These are phyloP conservation scores for Claviceps cyperi DNA, from an alignment of 2,329 filamentous ascomycete genomes.

Conservation along the genomic window DNA sequence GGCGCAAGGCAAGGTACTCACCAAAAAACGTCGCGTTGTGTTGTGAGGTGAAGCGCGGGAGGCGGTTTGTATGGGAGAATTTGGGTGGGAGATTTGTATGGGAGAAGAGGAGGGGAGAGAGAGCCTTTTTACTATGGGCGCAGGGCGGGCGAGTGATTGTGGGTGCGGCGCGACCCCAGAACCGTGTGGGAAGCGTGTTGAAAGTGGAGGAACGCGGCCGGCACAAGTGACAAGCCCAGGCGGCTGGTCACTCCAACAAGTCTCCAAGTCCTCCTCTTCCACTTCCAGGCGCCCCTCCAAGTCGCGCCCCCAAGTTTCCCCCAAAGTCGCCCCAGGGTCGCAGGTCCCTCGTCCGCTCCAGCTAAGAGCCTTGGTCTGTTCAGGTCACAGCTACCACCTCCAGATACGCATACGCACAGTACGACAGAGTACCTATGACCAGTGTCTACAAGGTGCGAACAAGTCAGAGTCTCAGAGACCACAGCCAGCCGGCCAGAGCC, in stretches of 20 bases:
- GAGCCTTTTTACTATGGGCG: slow-evolving; percentile 49
- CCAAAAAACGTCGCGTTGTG: slow-evolving; percentile 21
- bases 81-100: slow-evolving; percentile 47
- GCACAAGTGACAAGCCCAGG: background rate
- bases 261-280: background rate
- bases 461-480: background rate
- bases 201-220: slow-evolving; percentile 17
- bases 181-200: slow-evolving; percentile 13
- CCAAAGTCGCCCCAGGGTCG: background rate
- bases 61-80: slow-evolving; percentile 34
- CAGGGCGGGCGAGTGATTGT: slow-evolving; percentile 36
- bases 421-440: too few relatives aligned
- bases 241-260: too few relatives aligned
- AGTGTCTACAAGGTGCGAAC: background rate
- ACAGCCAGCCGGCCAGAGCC: background rate
- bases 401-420: background rate
- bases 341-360: background rate
- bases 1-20: slow-evolving; percentile 35
- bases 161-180: slow-evolving; percentile 23
- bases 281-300: too few relatives aligned
- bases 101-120: slow-evolving; percentile 38
- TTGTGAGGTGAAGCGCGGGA: slow-evolving; percentile 27
- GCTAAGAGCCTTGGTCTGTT: background rate
- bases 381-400: slow-evolving; percentile 1
- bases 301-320: background rate